Conservation (phyloP, 2,329 filamentous ascomycete genomes). For the Fonsecaea erecta region DNA sequence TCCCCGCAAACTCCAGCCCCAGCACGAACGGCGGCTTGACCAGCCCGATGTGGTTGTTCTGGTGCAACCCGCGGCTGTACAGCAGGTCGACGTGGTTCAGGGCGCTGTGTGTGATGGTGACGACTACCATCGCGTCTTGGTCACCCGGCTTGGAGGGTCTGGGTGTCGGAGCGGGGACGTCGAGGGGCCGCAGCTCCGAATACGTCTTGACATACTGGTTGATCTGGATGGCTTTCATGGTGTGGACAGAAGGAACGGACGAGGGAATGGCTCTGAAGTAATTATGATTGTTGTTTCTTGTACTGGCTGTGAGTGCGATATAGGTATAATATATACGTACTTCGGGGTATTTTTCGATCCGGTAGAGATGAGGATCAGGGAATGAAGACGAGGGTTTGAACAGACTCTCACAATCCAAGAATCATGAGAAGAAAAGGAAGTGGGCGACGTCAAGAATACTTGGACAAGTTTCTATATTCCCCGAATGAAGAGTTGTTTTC, state of each 20-base stretch:
- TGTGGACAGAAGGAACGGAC: constrained; percentile 18
- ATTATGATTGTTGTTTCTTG: too few species aligned
- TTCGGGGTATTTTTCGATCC: too few species aligned
- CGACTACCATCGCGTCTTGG: constrained; percentile 50
- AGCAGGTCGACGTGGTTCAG: constrained; percentile 66
- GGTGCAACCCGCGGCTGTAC: constrained; percentile 63
- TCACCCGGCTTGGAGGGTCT: too few species aligned
- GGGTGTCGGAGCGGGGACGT: constrained; percentile 43
- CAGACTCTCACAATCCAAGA: neutral
- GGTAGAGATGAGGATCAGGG: too few species aligned
- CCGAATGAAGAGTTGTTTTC: neutral
- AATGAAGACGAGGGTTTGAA: neutral
- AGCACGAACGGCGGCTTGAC: constrained; percentile 63
- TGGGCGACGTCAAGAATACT: neutral
- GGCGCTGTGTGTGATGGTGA: constrained; percentile 60
- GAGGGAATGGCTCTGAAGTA: too few species aligned
- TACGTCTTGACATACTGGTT: constrained; percentile 43
- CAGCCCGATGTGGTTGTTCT: constrained; percentile 61
- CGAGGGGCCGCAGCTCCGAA: constrained; percentile 42
- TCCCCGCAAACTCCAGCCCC: constrained; percentile 65
- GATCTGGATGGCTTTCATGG: constrained; percentile 51
- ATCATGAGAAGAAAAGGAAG: too few species aligned
- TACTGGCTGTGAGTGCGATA: too few species aligned
- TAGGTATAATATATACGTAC: too few species aligned
- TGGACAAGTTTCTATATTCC: neutral